Percentiles rank a stretch among this genome's conserved stretches.
These are phyloP conservation scores for Salicornia ramosissima DNA, from an alignment of 148 eudicot genomes.

Conservation along the genomic window DNA sequence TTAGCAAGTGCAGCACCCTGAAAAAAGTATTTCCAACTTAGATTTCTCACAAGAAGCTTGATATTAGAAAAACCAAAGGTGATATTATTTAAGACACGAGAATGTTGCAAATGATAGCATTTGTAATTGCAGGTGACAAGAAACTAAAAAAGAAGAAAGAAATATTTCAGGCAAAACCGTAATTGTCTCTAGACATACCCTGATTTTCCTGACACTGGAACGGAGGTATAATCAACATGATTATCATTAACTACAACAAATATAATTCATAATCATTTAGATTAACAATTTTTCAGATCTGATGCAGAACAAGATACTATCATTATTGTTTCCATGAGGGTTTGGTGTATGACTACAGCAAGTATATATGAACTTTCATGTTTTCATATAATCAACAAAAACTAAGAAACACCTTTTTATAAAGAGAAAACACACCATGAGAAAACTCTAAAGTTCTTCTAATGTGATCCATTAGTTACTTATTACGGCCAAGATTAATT, in stretches of 20 bases:
- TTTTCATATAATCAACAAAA: not conserved
- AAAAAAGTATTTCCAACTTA: constrained; percentile 9
- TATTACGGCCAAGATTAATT: not conserved
- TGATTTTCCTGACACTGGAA: too few relatives aligned
- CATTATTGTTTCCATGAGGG: too few relatives aligned
- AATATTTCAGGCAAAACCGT: not conserved
- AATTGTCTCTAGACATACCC: not conserved
- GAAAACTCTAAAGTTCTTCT: not conserved
- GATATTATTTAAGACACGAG: not conserved
- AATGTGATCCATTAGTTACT: not conserved
- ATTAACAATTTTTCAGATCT: too few relatives aligned
- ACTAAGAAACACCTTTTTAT: not conserved
- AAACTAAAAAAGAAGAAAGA: not conserved
- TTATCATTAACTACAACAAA: not conserved
- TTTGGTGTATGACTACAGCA: too few relatives aligned
- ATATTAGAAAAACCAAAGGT: not conserved
- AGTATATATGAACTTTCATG: too few relatives aligned
- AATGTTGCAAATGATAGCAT: not conserved
- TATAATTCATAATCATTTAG: too few relatives aligned
- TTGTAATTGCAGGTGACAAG: not conserved
- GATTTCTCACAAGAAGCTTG: constrained; percentile 7
- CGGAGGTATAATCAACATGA: not conserved
- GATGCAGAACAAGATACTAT: too few relatives aligned
- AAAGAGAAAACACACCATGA: not conserved
- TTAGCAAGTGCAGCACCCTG: constrained; percentile 53